A percentile compares a stretch with the other conserved stretches of the same genome.
Conservation (phyloP, 176 grass and related monocot species). For the Cenchrus americanus region DNA sequence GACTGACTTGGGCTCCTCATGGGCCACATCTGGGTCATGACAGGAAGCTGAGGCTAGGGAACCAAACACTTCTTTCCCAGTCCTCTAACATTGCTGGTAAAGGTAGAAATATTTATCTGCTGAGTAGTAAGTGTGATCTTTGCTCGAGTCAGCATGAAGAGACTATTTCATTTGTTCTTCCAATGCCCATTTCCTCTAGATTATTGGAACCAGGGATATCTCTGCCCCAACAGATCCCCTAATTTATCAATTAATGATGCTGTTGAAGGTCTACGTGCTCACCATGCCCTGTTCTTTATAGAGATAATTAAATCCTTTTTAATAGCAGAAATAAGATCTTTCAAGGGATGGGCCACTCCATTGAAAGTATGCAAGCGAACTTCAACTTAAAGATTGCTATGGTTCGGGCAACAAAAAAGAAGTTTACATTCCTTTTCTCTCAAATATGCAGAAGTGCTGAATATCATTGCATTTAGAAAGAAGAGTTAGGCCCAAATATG, state of each 20-base stretch:
- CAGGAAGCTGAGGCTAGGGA: not conserved
- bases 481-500: no score
- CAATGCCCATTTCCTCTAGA: not conserved
- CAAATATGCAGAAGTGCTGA: no score
- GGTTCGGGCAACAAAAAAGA: not conserved
- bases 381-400: no score
- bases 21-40: no score
- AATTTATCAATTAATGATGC: not conserved
- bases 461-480: no score
- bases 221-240: not conserved
- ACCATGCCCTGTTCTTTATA: not conserved
- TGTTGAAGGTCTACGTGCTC: not conserved
- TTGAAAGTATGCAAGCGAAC: no score
- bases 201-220: not conserved
- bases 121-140: no score
- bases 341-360: no score
- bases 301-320: not conserved
- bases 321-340: no score
- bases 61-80: not conserved
- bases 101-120: not conserved
- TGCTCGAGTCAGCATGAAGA: not conserved
- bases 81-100: not conserved
- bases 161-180: conserved; percentile 5
- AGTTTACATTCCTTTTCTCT: not conserved
- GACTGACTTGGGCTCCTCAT: no score